phyloP scores from a whole-genome alignment of 345 rosid species.

The Kernera saxatilis region DNA sequence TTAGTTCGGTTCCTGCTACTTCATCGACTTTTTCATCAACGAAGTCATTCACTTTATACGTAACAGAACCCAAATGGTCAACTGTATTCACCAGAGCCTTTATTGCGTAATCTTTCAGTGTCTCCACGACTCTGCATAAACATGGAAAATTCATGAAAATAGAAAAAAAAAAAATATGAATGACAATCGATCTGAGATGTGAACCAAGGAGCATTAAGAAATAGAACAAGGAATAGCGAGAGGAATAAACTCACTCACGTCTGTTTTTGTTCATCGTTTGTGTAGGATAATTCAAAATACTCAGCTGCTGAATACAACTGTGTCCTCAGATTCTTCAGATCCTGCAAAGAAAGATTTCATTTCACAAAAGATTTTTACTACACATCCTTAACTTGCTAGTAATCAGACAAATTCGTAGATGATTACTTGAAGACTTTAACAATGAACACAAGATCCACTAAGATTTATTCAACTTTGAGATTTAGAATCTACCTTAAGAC shows the following conservation, averaged over 20 bases:
- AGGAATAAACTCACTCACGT: constrained; percentile 45
- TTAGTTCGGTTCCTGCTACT: constrained; percentile 67
- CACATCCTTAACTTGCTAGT: background rate
- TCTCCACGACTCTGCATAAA: constrained; percentile 75
- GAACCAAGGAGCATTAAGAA: background rate
- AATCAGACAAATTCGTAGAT: background rate
- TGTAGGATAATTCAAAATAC: constrained; percentile 81
- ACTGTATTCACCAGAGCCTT: constrained; percentile 92
- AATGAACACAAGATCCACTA: background rate
- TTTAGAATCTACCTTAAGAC: constrained; percentile 56
- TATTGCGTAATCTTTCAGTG: constrained; percentile 83
- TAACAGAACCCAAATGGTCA: constrained; percentile 92
- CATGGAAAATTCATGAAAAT: background rate
- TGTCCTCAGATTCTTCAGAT: constrained; percentile 75
- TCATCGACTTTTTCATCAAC: constrained; percentile 84
- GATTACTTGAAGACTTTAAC: background rate
- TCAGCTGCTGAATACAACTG: constrained; percentile 94
- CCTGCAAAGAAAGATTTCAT: constrained; percentile 37
- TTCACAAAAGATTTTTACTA: background rate
- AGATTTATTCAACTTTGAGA: background rate
- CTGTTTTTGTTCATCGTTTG: constrained; percentile 75
- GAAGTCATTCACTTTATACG: constrained; percentile 79
- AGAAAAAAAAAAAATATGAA: background rate
- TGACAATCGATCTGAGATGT: background rate
- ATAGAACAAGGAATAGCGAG: background rate